Conservation (phyloP, 441 rosid genomes). For the Brassica hybrid region DNA sequence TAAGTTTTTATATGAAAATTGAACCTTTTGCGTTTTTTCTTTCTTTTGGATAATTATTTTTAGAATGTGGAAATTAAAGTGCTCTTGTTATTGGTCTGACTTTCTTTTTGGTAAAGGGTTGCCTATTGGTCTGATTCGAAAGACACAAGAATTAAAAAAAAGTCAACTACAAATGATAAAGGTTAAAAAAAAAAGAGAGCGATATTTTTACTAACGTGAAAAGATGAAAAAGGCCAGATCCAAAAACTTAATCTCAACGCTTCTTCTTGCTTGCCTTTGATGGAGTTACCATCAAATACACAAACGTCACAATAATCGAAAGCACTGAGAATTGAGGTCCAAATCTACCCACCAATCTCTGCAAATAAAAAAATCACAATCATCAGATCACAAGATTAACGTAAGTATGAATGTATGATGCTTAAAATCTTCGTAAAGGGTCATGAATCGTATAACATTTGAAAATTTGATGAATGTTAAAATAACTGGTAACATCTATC, state of each 20-base stretch:
- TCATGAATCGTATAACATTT: not conserved
- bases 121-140: conserved; percentile 23
- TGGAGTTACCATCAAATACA: conserved; percentile 64
- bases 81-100: conserved; percentile 3
- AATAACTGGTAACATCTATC: not conserved
- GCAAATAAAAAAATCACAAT: conserved; percentile 39
- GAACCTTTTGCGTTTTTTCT: not conserved
- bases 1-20: conserved; percentile 3
- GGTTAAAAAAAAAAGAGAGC: not conserved
- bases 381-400: conserved; percentile 2
- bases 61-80: not conserved
- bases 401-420: conserved; percentile 10
- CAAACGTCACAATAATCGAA: conserved; percentile 64
- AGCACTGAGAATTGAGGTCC: conserved; percentile 80
- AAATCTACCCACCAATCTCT: conserved; percentile 77
- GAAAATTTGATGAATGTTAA: not conserved
- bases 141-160: not conserved
- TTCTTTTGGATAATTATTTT: not conserved
- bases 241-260: conserved; percentile 48
- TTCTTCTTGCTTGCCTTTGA: conserved; percentile 80
- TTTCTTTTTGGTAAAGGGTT: conserved; percentile 3
- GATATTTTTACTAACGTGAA: not conserved
- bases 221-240: not conserved
- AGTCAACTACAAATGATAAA: conserved; percentile 18
- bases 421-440: not conserved